These are phyloP conservation scores for Cladosporium halotolerans DNA, from an alignment of 2,329 filamentous ascomycete species.

Conservation along the genomic window DNA sequence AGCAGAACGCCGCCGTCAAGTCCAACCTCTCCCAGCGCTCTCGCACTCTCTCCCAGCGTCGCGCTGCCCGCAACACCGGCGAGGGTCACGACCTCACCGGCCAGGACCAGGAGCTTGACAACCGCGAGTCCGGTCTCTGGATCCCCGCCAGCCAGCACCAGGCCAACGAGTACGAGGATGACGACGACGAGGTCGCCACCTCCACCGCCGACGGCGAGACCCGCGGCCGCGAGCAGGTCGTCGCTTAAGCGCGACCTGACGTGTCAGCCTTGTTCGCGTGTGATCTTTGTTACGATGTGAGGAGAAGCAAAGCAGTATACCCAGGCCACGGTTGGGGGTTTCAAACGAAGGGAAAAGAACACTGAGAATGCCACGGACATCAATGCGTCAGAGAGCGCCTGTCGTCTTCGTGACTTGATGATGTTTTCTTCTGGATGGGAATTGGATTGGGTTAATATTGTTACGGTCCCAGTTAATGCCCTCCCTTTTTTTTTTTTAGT, in stretches of 20 bases:
- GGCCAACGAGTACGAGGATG: constrained; percentile 54
- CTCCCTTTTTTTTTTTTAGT: not conserved
- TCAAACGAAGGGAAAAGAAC: not conserved
- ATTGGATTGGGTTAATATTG: too few relatives aligned
- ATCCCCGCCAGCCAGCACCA: constrained; percentile 66
- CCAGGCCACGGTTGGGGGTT: not conserved
- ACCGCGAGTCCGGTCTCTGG: constrained; percentile 71
- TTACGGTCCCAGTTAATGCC: too few relatives aligned
- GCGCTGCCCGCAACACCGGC: constrained; percentile 57
- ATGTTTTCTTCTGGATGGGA: not conserved
- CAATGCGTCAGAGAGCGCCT: too few relatives aligned
- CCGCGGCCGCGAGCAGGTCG: constrained; percentile 41
- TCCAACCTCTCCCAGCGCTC: constrained; percentile 82
- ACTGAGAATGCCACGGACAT: too few relatives aligned
- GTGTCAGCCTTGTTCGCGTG: not conserved
- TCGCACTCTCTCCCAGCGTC: constrained; percentile 79
- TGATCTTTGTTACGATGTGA: not conserved
- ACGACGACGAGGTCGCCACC: constrained; percentile 59
- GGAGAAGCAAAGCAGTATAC: not conserved
- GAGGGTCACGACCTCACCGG: constrained; percentile 76
- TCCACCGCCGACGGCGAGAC: constrained; percentile 35
- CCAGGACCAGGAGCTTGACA: constrained; percentile 73
- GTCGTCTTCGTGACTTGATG: not conserved
- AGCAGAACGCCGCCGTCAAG: constrained; percentile 78
- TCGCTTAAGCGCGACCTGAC: not conserved